Evolutionary conservation across 257 asterid species (phyloP).

Genomic region (Solanum medicagineum): DNA sequence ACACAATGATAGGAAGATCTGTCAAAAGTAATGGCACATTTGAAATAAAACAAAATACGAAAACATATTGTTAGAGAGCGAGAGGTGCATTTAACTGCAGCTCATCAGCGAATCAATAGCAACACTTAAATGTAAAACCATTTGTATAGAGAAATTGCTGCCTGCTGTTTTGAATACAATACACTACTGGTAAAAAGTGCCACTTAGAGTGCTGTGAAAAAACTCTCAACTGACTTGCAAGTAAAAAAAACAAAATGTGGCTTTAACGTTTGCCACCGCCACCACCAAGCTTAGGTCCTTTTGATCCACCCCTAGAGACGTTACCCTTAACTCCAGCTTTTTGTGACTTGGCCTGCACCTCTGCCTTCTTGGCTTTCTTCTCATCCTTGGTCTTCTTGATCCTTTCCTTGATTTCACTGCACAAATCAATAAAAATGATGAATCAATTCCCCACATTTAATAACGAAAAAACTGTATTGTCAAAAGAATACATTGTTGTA

Average conservation of each 20-base stretch:
- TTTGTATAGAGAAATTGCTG: not conserved
- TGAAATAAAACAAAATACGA: not conserved
- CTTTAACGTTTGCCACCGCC: conserved; percentile 74
- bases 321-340: conserved; percentile 37
- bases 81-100: not conserved
- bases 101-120: not conserved
- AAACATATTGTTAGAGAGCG: not conserved
- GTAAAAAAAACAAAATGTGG: not conserved
- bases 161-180: not conserved
- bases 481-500: not conserved
- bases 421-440: not conserved
- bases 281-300: conserved; percentile 81
- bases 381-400: conserved; percentile 84
- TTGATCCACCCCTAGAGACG: conserved; percentile 33
- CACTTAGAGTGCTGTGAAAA: not conserved
- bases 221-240: not conserved
- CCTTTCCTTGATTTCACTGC: conserved; percentile 84
- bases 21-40: not conserved
- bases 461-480: not conserved
- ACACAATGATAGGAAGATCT: not conserved
- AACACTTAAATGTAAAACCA: not conserved
- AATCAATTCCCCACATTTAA: not conserved
- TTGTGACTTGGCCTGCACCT: conserved; percentile 43
- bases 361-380: conserved; percentile 87
- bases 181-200: not conserved